Base-by-base conservation (phyloP, 2,329 filamentous ascomycete species). In the Elsinoe perseae region DNA sequence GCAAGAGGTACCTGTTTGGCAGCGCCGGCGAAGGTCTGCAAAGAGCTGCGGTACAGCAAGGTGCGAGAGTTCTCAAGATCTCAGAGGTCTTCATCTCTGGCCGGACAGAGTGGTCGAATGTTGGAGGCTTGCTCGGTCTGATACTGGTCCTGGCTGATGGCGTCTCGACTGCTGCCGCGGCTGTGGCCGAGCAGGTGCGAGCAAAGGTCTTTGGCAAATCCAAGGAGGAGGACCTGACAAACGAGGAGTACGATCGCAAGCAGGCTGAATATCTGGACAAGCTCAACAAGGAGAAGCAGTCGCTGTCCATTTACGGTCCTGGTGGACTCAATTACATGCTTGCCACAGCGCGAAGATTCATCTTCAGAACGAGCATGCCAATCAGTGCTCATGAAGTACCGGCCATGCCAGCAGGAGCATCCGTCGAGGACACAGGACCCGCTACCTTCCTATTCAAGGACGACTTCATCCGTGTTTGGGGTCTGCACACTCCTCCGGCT, bases 1-100 rank as follows among this genome's bases (percentile, higher is more conserved):
- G 83, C 64, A 85, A 86, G 64, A 81, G 88, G 57, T 98, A 98
- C 70, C 63, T 96, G 14, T 86, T 98, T 65, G 93, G 93, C 18
- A 85, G 86, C 64, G 70, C 92, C 14, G 75, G 83, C 8, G 93
- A 98, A 71, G 93, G 92, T 14, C 86, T 86, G 0, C 93, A 97
- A 74, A 81, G 93, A 57, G 82, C 84, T 48, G 77, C 86, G 66
- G 77, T 79, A 34, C 84, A 91, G 70, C 81, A 85, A 61, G 86
- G 83, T 56, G 67, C 85, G 8, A 75, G 78, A 30, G 65, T 95
- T 62, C 70, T 76, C 25, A 85, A 85, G 66, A 76, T 89, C 1
- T 81, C 82, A 46, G 83, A 95, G 64, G 75, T 95, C 57, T 96
- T 98, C 69, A 69, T 98, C 58, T 87, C 88, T 0, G 93, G 93